These are phyloP conservation scores for Phytophthora meadii DNA, from an alignment of 352 stramenopile species.

Conservation along the genomic window DNA sequence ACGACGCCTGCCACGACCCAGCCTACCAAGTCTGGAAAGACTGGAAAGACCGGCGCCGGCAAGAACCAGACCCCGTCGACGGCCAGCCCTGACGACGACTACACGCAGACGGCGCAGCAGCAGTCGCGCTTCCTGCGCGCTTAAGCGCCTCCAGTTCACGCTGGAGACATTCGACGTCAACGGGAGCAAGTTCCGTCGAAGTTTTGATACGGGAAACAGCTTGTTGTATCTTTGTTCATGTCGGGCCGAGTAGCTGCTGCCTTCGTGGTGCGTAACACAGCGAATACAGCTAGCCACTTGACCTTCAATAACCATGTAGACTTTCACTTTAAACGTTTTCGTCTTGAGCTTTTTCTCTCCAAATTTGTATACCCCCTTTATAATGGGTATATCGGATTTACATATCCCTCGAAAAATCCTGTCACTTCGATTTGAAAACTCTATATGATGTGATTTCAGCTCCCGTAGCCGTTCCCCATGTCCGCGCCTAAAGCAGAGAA, in stretches of 20 bases:
- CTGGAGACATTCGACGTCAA: constrained; percentile 36
- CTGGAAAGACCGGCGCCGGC: constrained; percentile 26
- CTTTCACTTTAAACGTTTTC: constrained; percentile 4
- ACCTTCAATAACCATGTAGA: constrained; percentile 30
- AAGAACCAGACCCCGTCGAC: constrained; percentile 12
- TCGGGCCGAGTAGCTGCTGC: constrained; percentile 14
- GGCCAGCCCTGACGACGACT: constrained; percentile 28
- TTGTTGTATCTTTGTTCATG: constrained; percentile 44
- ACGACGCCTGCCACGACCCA: constrained; percentile 17
- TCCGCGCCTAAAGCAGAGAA: constrained; percentile 27
- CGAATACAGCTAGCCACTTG: constrained; percentile 29
- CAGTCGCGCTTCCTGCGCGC: constrained; percentile 33
- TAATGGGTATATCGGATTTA: neutral
- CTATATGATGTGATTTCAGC: neutral
- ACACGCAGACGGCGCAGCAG: constrained; percentile 31
- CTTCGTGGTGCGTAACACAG: constrained; percentile 21
- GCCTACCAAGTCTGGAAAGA: constrained; percentile 28
- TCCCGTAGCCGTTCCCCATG: constrained; percentile 1
- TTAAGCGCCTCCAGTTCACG: constrained; percentile 17
- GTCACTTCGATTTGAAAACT: constrained; percentile 8
- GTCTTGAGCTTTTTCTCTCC: neutral
- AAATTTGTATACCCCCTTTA: neutral
- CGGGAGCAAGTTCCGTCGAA: constrained; percentile 38
- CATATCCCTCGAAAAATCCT: neutral
- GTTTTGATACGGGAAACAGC: constrained; percentile 35